A percentile compares a stretch with the other conserved stretches of the same genome.
These are phyloP conservation scores for Iris pallida DNA, from an alignment of 116 monocot genomes.

Conservation along the genomic window DNA sequence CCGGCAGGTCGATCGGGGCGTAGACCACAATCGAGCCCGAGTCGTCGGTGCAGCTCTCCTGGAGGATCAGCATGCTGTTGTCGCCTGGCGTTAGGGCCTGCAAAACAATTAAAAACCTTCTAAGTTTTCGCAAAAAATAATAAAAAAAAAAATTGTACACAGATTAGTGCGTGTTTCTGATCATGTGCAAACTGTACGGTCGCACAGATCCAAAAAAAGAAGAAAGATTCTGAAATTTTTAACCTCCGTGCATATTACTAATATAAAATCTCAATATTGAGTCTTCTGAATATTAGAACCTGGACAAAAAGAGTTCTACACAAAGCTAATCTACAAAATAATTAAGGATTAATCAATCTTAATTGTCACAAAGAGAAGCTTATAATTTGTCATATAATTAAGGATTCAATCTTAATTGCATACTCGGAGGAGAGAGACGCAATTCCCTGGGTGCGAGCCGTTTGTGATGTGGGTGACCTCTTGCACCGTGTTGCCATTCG, in stretches of 20 bases:
- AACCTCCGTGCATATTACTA: too few species aligned
- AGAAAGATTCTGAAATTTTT: too few species aligned
- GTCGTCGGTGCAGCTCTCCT: constrained; percentile 85
- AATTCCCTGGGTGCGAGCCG: constrained; percentile 69
- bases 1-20: constrained; percentile 58
- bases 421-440: constrained; percentile 82
- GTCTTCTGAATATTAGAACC: too few species aligned
- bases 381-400: background rate
- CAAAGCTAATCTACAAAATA: too few species aligned
- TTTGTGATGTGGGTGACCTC: constrained; percentile 60
- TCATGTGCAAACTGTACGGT: too few species aligned
- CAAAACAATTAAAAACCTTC: background rate
- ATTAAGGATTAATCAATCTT: too few species aligned
- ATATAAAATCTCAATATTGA: too few species aligned
- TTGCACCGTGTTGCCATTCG: constrained; percentile 57
- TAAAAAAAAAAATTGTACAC: background rate
- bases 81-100: constrained; percentile 64
- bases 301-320: too few species aligned
- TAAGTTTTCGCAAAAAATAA: background rate
- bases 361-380: too few species aligned
- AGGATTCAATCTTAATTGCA: too few species aligned
- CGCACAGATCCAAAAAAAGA: too few species aligned
- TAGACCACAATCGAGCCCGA: constrained; percentile 75
- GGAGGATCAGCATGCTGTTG: constrained; percentile 80
- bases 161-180: too few species aligned